Percentiles rank a stretch among this genome's conserved stretches.
Conservation (phyloP, 2,329 filamentous ascomycete genomes). For the Cytospora leucostoma region DNA sequence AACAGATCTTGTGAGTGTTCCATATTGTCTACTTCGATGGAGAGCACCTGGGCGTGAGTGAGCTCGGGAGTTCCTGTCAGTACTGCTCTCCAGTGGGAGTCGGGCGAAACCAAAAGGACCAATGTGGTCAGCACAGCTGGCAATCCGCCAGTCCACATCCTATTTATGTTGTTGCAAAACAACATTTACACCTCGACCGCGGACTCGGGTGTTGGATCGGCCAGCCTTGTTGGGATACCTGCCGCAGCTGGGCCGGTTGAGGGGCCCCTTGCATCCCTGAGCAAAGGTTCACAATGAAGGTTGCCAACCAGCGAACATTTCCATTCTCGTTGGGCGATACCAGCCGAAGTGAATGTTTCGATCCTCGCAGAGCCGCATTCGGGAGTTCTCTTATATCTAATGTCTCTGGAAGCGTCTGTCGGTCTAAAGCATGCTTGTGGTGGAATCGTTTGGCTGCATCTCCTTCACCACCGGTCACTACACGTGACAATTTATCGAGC, state of each 20-base stretch:
- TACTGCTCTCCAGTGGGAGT: neutral
- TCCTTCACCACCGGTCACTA: neutral
- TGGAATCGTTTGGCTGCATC: neutral
- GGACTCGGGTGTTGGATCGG: neutral
- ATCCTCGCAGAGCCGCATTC: neutral
- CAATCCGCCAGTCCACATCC: neutral
- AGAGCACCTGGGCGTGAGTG: too few species aligned
- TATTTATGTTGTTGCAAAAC: neutral
- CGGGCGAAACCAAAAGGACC: neutral
- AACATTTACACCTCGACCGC: neutral
- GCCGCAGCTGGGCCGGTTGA: neutral
- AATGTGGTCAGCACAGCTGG: neutral
- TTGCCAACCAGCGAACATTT: neutral
- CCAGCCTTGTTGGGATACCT: slow-evolving; percentile 4
- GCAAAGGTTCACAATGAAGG: neutral
- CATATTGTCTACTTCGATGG: neutral
- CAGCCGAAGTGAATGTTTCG: neutral
- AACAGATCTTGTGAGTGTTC: neutral
- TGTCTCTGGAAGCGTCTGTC: neutral
- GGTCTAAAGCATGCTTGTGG: neutral
- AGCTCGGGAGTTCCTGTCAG: neutral
- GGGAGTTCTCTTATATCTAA: neutral
- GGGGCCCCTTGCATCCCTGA: neutral
- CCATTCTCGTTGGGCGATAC: neutral
- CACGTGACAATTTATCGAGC: neutral